Percentiles rank a stretch among this genome's conserved stretches.
phyloP scores from a whole-genome alignment of 106 monocot species.

The Triglochin maritima region DNA sequence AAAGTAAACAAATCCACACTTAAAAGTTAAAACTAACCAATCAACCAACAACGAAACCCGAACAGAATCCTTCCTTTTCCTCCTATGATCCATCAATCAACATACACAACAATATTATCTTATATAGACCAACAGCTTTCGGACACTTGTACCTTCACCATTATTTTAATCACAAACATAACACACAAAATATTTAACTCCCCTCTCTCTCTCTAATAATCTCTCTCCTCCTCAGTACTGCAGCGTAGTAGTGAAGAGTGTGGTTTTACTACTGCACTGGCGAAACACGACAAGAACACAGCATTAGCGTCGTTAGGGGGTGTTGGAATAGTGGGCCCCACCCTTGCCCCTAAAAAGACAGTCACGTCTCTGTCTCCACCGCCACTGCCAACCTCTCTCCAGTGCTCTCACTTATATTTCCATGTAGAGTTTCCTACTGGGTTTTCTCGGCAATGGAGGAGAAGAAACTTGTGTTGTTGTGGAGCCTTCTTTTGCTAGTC shows the following conservation, averaged over 20 bases:
- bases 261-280: not conserved
- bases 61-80: too few relatives aligned
- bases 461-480: not conserved
- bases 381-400: conserved; percentile 25
- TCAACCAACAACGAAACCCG: too few relatives aligned
- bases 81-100: too few relatives aligned
- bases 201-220: too few relatives aligned
- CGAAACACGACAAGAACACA: not conserved
- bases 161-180: too few relatives aligned
- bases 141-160: too few relatives aligned
- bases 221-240: too few relatives aligned
- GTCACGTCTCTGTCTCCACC: conserved; percentile 87
- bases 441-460: not conserved
- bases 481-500: not conserved
- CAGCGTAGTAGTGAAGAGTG: not conserved
- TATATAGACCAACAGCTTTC: too few relatives aligned
- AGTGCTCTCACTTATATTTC: conserved; percentile 2
- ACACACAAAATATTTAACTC: too few relatives aligned
- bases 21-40: too few relatives aligned
- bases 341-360: conserved; percentile 24
- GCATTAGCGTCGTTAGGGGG: not conserved
- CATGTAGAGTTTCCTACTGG: not conserved
- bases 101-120: too few relatives aligned
- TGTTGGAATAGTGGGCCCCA: not conserved
- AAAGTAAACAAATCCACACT: too few relatives aligned